Conservation (phyloP, 2,329 filamentous ascomycete species). For the Ophiostoma sp. region DNA sequence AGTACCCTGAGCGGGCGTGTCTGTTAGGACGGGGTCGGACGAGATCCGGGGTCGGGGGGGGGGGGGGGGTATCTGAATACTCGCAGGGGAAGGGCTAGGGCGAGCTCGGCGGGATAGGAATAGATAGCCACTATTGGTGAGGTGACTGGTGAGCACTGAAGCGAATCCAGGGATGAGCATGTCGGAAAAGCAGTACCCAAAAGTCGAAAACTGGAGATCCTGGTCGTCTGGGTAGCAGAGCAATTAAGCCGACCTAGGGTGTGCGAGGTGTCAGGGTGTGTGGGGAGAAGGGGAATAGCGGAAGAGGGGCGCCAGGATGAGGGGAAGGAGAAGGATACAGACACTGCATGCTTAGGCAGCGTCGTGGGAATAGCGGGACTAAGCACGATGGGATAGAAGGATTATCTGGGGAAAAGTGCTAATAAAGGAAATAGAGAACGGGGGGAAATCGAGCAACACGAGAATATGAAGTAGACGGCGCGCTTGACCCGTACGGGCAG, state of each 20-base stretch:
- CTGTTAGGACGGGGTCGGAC: not conserved
- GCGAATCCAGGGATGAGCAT: not conserved
- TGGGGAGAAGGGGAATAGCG: not conserved
- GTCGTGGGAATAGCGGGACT: not conserved
- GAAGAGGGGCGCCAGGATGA: not conserved
- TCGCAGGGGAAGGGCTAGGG: not conserved
- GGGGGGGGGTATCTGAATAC: not conserved
- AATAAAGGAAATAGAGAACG: not conserved
- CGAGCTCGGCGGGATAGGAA: constrained; percentile 3
- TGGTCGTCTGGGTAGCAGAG: not conserved
- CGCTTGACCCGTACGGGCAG: not conserved
- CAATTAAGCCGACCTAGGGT: not conserved
- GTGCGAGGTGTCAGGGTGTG: not conserved
- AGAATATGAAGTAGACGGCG: not conserved
- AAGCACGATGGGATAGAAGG: not conserved
- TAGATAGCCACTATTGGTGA: not conserved
- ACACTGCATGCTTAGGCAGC: no score
- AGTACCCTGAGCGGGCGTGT: not conserved
- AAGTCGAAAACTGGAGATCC: not conserved
- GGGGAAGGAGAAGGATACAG: not conserved
- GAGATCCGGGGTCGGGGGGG: constrained; percentile 4
- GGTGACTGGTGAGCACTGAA: not conserved
- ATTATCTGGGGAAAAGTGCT: not conserved
- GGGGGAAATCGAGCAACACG: not conserved
- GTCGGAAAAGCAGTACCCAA: not conserved